Base-by-base conservation (phyloP, 1,139 yeast species). In the Yarrowia galli region DNA sequence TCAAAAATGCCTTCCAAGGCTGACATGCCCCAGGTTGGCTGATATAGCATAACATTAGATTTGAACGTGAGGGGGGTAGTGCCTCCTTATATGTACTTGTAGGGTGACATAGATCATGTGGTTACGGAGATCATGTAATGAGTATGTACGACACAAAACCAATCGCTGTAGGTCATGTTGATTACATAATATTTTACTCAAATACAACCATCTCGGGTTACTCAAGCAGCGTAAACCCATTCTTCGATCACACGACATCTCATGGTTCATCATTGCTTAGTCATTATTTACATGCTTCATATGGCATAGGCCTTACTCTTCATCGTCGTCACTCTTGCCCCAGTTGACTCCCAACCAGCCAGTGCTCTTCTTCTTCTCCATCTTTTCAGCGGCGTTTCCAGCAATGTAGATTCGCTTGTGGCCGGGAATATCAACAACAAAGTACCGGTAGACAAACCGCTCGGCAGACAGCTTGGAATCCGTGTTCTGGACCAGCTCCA, bases 301-400 rank as follows among this genome's bases (percentile, higher is more conserved):
- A 13, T 28, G 20, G 22, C n/a, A 25, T 32, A n/a, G n/a, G n/a
- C 16, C 18, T 20, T 8, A 10, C 32, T 60, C n/a, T 16, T 67
- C 38, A 2, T 65, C 68, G 67, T 85, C 86, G 67, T 85, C 86
- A 72, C 85, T 85, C 77, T 85, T 88, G 25, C 97, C 97, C 97
- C 97, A 91, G 73, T 87, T 89, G 60, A 91, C 86, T 18, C 96
- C 96, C 71, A 91, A 81, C 75, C 91, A 89, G 0, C 95, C 93
- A 8, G 81, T 76, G 23, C 80, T 80, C 20, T 78, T 76, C 65
- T 74, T 74, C 63, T 61, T 61, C 36, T 46, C 54, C 66, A 46
- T 36, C 45, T 46, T 46, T 25, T 46, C 56, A 2, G 46, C 66
- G 18, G 36, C 54, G 38, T 35, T 46, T 35, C 66, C 66, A 25